Conservation (phyloP, 306 rosid genomes). For the Gleditsia sinensis region DNA sequence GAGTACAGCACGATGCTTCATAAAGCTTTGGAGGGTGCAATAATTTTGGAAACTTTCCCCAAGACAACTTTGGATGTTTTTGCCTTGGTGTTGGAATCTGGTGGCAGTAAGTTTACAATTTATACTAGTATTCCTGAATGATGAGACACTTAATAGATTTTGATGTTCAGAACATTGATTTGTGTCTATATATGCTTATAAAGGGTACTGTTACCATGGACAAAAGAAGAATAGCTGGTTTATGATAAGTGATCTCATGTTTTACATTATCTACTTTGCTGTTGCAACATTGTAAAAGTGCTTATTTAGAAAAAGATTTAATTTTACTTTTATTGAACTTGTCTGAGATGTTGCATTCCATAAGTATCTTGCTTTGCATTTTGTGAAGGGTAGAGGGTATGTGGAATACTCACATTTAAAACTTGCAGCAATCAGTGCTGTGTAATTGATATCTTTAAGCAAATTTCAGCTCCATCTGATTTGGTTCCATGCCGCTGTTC, state of each 20-base stretch:
- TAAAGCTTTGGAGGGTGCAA: slow-evolving; percentile 91
- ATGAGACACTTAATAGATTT: not conserved
- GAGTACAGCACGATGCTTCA: slow-evolving; percentile 79
- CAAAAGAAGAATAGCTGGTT: not conserved
- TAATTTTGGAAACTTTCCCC: slow-evolving; percentile 80
- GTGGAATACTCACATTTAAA: slow-evolving; percentile 7
- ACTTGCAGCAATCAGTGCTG: slow-evolving; percentile 12
- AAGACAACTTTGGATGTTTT: slow-evolving; percentile 89
- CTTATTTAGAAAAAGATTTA: not conserved
- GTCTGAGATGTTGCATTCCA: slow-evolving; percentile 13
- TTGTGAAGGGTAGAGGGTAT: slow-evolving; percentile 2
- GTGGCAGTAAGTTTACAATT: slow-evolving; percentile 72
- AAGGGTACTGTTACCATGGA: not conserved
- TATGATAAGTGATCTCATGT: not conserved
- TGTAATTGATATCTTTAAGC: slow-evolving; percentile 2
- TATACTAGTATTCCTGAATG: not conserved
- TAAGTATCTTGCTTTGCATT: slow-evolving; percentile 2
- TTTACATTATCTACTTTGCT: not conserved
- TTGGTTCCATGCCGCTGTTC: not conserved
- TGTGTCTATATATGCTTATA: not conserved
- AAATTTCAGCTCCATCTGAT: not conserved
- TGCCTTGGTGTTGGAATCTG: slow-evolving; percentile 91
- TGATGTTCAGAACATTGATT: not conserved
- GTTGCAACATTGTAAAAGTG: not conserved
- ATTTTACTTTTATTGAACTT: not conserved